A percentile compares a stretch with the other conserved stretches of the same genome.
These are phyloP conservation scores for Brassica nigra DNA, from an alignment of 345 rosid species.

Conservation along the genomic window DNA sequence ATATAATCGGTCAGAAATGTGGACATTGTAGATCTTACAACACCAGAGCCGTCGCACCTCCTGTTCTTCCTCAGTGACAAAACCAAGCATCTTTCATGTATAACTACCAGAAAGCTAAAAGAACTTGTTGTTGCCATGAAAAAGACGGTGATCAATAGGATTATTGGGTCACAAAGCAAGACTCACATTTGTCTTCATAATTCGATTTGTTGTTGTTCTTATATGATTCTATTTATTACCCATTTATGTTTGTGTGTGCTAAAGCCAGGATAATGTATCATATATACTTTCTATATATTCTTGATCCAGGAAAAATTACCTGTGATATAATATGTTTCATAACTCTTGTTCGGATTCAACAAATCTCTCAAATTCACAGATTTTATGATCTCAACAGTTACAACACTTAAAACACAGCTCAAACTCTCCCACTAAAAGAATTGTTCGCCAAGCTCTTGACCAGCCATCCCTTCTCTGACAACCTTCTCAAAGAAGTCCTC, in stretches of 20 bases:
- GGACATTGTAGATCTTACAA: slow-evolving; percentile 91
- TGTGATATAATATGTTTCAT: slow-evolving; percentile 21
- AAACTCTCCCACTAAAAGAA: slow-evolving; percentile 46
- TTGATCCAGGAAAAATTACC: slow-evolving; percentile 18
- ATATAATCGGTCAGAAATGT: slow-evolving; percentile 91
- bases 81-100: slow-evolving; percentile 13
- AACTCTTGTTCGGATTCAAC: neutral
- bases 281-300: slow-evolving; percentile 8
- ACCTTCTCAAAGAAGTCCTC: slow-evolving; percentile 83
- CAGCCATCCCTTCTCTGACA: slow-evolving; percentile 85
- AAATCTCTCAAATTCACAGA: slow-evolving; percentile 33
- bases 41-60: slow-evolving; percentile 80
- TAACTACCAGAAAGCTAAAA: slow-evolving; percentile 7
- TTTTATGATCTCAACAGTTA: slow-evolving; percentile 9
- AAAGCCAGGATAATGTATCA: slow-evolving; percentile 21
- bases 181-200: slow-evolving; percentile 32
- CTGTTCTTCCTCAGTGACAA: slow-evolving; percentile 74
- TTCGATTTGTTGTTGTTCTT: slow-evolving; percentile 34
- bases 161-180: slow-evolving; percentile 18
- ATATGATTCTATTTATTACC: slow-evolving; percentile 7
- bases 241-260: slow-evolving; percentile 34
- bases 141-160: too few relatives aligned
- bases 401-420: neutral
- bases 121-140: slow-evolving; percentile 20
- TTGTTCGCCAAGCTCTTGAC: slow-evolving; percentile 95